Evolutionary conservation across 345 rosid species (phyloP).

Genomic region (Pelargonium nanum): DNA sequence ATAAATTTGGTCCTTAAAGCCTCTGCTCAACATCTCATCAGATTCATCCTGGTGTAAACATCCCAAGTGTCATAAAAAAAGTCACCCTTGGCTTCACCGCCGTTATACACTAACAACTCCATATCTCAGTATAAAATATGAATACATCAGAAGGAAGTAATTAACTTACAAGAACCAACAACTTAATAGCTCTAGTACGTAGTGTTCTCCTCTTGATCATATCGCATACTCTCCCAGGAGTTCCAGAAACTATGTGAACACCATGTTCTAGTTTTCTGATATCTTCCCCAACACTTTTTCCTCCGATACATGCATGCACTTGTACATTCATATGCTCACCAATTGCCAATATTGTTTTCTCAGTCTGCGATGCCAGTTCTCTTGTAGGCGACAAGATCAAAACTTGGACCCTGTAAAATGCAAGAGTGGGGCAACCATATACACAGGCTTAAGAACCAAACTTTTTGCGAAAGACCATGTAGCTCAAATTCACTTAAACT

Average conservation of each 20-base stretch:
- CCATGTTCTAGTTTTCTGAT: constrained; percentile 64
- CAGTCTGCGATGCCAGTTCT: constrained; percentile 87
- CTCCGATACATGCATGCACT: constrained; percentile 86
- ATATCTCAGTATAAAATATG: background rate
- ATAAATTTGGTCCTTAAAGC: constrained; percentile 95
- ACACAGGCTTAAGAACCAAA: too few species aligned
- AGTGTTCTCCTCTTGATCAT: constrained; percentile 97
- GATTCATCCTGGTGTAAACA: constrained; percentile 51
- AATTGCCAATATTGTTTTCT: constrained; percentile 66
- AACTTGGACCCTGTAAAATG: constrained; percentile 67
- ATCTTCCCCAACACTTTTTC: constrained; percentile 96
- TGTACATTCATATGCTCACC: constrained; percentile 65
- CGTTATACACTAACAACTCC: background rate
- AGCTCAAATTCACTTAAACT: too few species aligned
- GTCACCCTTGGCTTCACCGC: background rate
- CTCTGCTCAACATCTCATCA: constrained; percentile 99
- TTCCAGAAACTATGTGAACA: constrained; percentile 82
- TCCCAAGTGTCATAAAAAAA: background rate
- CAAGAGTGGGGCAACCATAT: background rate
- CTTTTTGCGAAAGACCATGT: too few species aligned
- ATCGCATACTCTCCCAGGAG: constrained; percentile 96
- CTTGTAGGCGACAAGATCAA: constrained; percentile 91
- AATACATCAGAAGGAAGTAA: background rate
- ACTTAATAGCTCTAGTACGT: constrained; percentile 61
- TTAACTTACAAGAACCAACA: constrained; percentile 28